Conservation (phyloP, 2,329 filamentous ascomycete genomes). For the Aspergillus carbonarius region DNA sequence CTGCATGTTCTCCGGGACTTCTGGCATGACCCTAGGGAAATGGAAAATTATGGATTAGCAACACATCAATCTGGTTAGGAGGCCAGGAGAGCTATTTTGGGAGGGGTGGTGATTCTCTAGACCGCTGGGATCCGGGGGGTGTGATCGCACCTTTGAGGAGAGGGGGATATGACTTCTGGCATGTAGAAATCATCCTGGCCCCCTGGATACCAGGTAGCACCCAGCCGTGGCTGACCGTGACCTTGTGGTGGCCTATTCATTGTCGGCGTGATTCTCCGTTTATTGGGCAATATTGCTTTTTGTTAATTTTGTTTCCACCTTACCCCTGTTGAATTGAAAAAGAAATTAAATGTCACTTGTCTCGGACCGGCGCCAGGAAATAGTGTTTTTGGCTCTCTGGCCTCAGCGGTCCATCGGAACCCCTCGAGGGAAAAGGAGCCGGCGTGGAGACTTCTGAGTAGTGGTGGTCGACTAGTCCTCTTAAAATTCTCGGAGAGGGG, state of each 20-base stretch:
- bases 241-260: slow-evolving; percentile 41
- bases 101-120: slow-evolving; percentile 6
- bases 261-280: slow-evolving; percentile 18
- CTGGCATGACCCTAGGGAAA: slow-evolving; percentile 75
- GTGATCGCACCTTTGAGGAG: slow-evolving; percentile 63
- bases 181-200: slow-evolving; percentile 68
- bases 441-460: background rate
- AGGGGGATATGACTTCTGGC: slow-evolving; percentile 67
- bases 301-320: slow-evolving; percentile 12
- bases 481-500: background rate
- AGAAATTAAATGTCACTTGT: background rate
- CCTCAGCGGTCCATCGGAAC: slow-evolving; percentile 9
- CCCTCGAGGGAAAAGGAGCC: slow-evolving; percentile 2
- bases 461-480: background rate
- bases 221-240: slow-evolving; percentile 45
- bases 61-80: slow-evolving; percentile 15
- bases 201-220: slow-evolving; percentile 68
- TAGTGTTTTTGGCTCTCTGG: slow-evolving; percentile 6
- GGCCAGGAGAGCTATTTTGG: slow-evolving; percentile 10
- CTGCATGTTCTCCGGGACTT: slow-evolving; percentile 96
- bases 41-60: slow-evolving; percentile 23
- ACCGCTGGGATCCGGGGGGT: slow-evolving; percentile 1
- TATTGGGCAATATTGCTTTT: slow-evolving; percentile 10
- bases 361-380: slow-evolving; percentile 10
- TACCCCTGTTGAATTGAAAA: slow-evolving; percentile 14